Conservation (phyloP, 306 rosid species). For the Inga oerstediana region DNA sequence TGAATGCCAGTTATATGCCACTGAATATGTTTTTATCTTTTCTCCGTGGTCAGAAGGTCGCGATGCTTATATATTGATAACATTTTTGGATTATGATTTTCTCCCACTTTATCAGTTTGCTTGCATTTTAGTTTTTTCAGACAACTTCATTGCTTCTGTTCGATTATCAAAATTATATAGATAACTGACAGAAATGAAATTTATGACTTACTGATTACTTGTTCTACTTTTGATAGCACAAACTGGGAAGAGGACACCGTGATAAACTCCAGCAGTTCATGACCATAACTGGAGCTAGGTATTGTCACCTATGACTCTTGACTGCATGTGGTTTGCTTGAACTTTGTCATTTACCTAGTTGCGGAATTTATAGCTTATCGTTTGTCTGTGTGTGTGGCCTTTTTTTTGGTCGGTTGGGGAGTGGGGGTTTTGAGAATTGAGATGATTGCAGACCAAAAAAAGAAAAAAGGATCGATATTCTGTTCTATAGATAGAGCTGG, state of each 20-base stretch:
- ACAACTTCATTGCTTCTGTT: not conserved
- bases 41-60: not conserved
- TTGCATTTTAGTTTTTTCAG: not conserved
- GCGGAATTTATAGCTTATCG: not conserved
- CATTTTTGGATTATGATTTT: not conserved
- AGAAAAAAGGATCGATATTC: not conserved
- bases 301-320: slow-evolving; percentile 27
- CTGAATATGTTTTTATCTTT: not conserved
- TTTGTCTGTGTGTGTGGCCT: not conserved
- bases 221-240: slow-evolving; percentile 64
- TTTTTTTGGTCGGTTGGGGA: not conserved
- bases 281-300: slow-evolving; percentile 93
- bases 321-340: not conserved
- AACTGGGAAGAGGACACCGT: slow-evolving; percentile 88
- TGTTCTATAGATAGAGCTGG: not conserved
- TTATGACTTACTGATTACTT: slow-evolving; percentile 7
- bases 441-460: not conserved
- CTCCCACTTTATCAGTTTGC: not conserved
- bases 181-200: not conserved
- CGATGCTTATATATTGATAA: not conserved
- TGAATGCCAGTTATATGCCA: not conserved
- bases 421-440: not conserved
- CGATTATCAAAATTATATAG: not conserved
- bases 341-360: slow-evolving; percentile 17
- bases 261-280: slow-evolving; percentile 97